These are phyloP conservation scores for Fusarium abutilonis DNA, from an alignment of 2,329 filamentous ascomycete genomes.

Conservation along the genomic window DNA sequence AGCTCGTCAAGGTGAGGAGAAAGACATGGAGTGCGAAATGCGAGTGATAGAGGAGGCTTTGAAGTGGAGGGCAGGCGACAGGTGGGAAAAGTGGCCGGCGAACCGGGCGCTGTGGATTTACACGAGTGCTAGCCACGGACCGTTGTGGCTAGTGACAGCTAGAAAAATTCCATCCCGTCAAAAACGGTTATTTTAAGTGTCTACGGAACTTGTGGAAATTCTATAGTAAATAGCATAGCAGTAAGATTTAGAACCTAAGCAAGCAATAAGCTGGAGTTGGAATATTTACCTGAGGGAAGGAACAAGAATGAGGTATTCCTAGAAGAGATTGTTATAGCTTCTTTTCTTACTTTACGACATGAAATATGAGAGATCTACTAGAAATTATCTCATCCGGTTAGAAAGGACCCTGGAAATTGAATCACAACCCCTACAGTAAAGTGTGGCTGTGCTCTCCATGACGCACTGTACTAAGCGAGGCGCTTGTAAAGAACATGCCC, in stretches of 20 bases:
- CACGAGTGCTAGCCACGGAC: slow-evolving; percentile 21
- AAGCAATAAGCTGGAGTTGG: neutral
- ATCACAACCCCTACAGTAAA: slow-evolving; percentile 15
- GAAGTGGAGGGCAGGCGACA: slow-evolving; percentile 25
- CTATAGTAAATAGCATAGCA: neutral
- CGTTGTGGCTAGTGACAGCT: slow-evolving; percentile 11
- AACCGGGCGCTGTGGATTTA: slow-evolving; percentile 41
- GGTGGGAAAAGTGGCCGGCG: slow-evolving; percentile 41
- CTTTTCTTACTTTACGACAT: neutral
- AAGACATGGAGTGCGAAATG: slow-evolving; percentile 23
- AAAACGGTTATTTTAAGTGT: neutral
- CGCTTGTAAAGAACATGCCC: slow-evolving; percentile 22
- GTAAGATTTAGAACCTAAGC: neutral
- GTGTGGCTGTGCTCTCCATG: slow-evolving; percentile 26
- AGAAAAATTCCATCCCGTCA: slow-evolving; percentile 7
- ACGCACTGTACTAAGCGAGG: slow-evolving; percentile 33
- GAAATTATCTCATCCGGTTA: slow-evolving; percentile 1
- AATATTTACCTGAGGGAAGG: too few relatives aligned
- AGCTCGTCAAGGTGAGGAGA: neutral
- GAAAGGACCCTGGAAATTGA: slow-evolving; percentile 25
- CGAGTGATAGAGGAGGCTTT: slow-evolving; percentile 38
- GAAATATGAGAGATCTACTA: neutral
- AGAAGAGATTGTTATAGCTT: neutral
- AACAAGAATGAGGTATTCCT: too few relatives aligned
- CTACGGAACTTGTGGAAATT: neutral